A percentile compares a stretch with the other conserved stretches of the same genome.
phyloP scores from a whole-genome alignment of 2,329 filamentous ascomycete genomes.

The Microdochium paspali region DNA sequence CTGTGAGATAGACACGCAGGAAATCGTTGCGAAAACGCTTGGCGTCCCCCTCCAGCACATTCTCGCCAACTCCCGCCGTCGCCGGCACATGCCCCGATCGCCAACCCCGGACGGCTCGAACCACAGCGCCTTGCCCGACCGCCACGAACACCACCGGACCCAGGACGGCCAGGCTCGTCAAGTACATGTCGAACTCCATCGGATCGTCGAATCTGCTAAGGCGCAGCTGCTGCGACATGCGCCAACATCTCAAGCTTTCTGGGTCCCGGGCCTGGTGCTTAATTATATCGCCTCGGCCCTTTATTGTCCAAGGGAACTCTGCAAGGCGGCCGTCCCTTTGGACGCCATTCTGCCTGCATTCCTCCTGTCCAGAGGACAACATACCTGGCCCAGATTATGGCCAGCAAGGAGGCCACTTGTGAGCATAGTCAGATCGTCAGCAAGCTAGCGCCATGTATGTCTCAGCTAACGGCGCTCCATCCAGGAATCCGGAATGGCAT shows the following conservation, averaged over 20 bases:
- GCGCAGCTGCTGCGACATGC: background rate
- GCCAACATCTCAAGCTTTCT: background rate
- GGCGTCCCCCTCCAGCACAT: slow-evolving; percentile 7
- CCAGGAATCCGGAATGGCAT: too few species aligned
- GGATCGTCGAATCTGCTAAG: background rate
- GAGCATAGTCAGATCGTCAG: too few species aligned
- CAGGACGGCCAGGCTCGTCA: background rate
- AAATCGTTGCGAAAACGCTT: slow-evolving; percentile 11
- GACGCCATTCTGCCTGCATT: too few species aligned
- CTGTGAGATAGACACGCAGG: slow-evolving; percentile 32
- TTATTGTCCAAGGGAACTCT: too few species aligned
- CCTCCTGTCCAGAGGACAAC: too few species aligned
- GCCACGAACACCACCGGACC: background rate
- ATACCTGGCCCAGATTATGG: too few species aligned
- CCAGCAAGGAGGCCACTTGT: too few species aligned
- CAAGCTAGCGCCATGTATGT: too few species aligned
- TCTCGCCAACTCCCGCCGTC: background rate
- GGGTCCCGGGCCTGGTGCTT: background rate
- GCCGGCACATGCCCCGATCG: background rate
- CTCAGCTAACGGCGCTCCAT: too few species aligned
- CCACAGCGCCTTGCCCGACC: background rate
- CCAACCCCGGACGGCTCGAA: background rate
- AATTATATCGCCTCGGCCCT: background rate
- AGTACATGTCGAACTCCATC: background rate
- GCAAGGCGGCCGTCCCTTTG: too few species aligned